Evolutionary conservation across 2,329 filamentous ascomycete species (phyloP).

Genomic region (Trichoderma brevicompactum): DNA sequence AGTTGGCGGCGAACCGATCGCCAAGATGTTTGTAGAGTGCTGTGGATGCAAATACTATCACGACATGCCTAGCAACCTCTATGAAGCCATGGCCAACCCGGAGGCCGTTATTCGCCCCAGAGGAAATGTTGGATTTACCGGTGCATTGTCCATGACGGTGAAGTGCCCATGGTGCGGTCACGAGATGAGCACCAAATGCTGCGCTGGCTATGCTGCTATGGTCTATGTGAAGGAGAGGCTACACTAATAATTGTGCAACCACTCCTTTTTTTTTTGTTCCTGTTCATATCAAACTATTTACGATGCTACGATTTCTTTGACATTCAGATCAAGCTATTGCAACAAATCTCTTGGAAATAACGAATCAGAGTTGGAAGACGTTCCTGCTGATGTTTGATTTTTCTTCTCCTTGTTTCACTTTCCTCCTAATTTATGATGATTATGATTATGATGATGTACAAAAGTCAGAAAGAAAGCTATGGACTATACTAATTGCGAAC

Average conservation of each 20-base stretch:
- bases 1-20: slow-evolving; percentile 48
- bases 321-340: slow-evolving; percentile 3
- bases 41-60: slow-evolving; percentile 68
- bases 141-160: slow-evolving; percentile 63
- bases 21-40: slow-evolving; percentile 69
- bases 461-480: slow-evolving; percentile 5
- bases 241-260: slow-evolving; percentile 44
- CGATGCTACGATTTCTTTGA: slow-evolving; percentile 13
- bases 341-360: slow-evolving; percentile 3
- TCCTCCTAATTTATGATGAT: slow-evolving; percentile 12
- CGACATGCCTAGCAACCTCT: slow-evolving; percentile 67
- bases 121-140: slow-evolving; percentile 56
- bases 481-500: slow-evolving; percentile 9
- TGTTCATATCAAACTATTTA: slow-evolving; percentile 9
- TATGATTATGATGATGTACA: slow-evolving; percentile 25
- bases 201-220: slow-evolving; percentile 68
- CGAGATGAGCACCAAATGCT: slow-evolving; percentile 70
- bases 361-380: not conserved
- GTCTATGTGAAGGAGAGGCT: slow-evolving; percentile 68
- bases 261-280: not conserved
- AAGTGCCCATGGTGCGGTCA: slow-evolving; percentile 75
- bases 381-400: not conserved
- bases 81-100: slow-evolving; percentile 66
- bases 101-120: slow-evolving; percentile 57
- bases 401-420: not conserved